These are phyloP conservation scores for Goffeauzyma gilvescens DNA, from an alignment of 768 basidiomycete species.

Conservation along the genomic window DNA sequence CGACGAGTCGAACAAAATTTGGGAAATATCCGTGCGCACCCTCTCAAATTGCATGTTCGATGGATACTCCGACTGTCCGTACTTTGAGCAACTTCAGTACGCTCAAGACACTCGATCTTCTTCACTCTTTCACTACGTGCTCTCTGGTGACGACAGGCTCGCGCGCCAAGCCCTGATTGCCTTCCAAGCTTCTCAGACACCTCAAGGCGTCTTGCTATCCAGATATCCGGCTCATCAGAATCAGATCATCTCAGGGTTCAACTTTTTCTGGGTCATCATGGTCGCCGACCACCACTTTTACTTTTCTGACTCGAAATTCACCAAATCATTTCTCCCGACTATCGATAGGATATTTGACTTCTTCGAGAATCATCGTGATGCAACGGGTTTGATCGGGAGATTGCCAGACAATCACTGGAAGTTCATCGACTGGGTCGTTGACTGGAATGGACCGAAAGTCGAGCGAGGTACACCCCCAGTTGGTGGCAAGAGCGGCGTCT, in stretches of 20 bases:
- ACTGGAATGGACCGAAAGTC: conserved; percentile 10
- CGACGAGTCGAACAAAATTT: conserved; percentile 10
- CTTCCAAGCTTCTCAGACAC: conserved; percentile 14
- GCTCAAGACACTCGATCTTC: conserved; percentile 17
- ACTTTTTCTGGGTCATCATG: conserved; percentile 15
- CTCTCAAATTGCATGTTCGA: conserved; percentile 20
- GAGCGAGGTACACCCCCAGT: conserved; percentile 14
- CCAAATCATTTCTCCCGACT: conserved; percentile 9
- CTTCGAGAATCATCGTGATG: conserved; percentile 14
- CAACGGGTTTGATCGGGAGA: conserved; percentile 13
- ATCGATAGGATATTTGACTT: conserved; percentile 16
- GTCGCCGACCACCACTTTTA: conserved; percentile 15
- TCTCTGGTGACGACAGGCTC: conserved; percentile 17
- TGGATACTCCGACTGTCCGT: conserved; percentile 19
- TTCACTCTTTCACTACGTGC: conserved; percentile 16
- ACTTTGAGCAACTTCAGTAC: conserved; percentile 20
- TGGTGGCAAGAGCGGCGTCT: conserved; percentile 9
- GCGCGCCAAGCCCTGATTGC: conserved; percentile 14
- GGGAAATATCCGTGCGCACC: conserved; percentile 15
- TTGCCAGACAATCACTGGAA: conserved; percentile 14
- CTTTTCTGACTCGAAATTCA: conserved; percentile 11
- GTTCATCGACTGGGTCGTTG: conserved; percentile 17
- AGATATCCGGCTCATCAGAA: conserved; percentile 13
- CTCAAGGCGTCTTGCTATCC: conserved; percentile 15
- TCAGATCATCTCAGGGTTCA: conserved; percentile 19